Percentiles rank a stretch among this genome's conserved stretches.
phyloP scores from a whole-genome alignment of 2,329 filamentous ascomycete species.

The Epichloe scottii region DNA sequence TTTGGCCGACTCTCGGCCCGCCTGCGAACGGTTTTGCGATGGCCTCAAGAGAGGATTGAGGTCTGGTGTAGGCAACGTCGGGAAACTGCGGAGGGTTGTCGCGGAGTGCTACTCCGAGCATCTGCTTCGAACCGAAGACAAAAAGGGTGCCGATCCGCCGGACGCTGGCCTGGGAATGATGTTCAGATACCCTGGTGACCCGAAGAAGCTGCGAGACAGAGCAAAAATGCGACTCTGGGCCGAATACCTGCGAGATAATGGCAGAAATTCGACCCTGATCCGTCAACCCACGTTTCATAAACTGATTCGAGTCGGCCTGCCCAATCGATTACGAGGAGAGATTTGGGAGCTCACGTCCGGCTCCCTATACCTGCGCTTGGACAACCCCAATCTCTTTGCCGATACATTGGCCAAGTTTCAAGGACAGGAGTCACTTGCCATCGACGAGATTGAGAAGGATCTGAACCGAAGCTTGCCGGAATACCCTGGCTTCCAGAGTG shows the following conservation, averaged over 20 bases:
- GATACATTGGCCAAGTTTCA: slow-evolving; percentile 76
- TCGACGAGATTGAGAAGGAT: slow-evolving; percentile 98
- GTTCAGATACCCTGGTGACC: slow-evolving; percentile 89
- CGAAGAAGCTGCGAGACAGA: slow-evolving; percentile 82
- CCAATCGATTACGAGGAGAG: slow-evolving; percentile 84
- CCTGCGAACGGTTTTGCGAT: slow-evolving; percentile 93
- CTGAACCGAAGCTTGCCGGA: slow-evolving; percentile 91
- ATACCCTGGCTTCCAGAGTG: slow-evolving; percentile 93
- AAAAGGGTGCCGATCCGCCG: slow-evolving; percentile 47
- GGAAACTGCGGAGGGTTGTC: slow-evolving; percentile 68
- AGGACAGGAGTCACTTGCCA: slow-evolving; percentile 81
- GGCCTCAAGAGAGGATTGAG: slow-evolving; percentile 82
- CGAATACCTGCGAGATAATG: slow-evolving; percentile 92
- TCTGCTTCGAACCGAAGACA: slow-evolving; percentile 50
- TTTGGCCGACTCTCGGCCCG: slow-evolving; percentile 74
- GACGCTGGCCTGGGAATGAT: slow-evolving; percentile 87
- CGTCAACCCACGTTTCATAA: slow-evolving; percentile 97
- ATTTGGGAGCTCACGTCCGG: slow-evolving; percentile 94
- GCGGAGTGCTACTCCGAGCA: slow-evolving; percentile 88
- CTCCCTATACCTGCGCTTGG: slow-evolving; percentile 75
- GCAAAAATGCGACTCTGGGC: slow-evolving; percentile 98
- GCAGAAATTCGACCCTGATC: slow-evolving; percentile 80
- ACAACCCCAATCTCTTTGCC: slow-evolving; percentile 70
- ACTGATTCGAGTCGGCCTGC: slow-evolving; percentile 85
- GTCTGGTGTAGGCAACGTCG: slow-evolving; percentile 76